Evolutionary conservation across 1,284 basidiomycete species (phyloP).

Genomic region (Volvariella surrecta): DNA sequence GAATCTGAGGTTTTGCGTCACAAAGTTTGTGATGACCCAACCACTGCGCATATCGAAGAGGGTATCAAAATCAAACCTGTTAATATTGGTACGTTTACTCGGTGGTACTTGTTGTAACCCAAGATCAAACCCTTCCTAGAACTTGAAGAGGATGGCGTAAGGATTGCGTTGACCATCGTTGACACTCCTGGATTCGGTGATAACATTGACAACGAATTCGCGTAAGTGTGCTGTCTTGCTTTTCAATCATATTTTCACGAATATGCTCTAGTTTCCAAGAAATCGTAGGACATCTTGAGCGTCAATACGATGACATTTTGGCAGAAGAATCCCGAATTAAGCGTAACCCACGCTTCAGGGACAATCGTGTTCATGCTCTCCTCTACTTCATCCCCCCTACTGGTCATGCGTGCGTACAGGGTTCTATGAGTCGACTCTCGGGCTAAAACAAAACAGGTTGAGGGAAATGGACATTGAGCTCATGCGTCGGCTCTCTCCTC

Average conservation of each 20-base stretch:
- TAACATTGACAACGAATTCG: slow-evolving; percentile 98
- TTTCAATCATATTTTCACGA: slow-evolving; percentile 1
- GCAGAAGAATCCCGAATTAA: slow-evolving; percentile 99
- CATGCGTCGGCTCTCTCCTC: slow-evolving; percentile 92
- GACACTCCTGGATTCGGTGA: slow-evolving; percentile 99
- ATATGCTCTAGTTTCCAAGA: slow-evolving; percentile 75
- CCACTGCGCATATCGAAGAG: slow-evolving; percentile 90
- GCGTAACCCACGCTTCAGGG: slow-evolving; percentile 98
- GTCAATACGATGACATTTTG: slow-evolving; percentile 99
- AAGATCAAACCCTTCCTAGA: slow-evolving; percentile 45
- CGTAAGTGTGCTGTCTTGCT: slow-evolving; percentile 46
- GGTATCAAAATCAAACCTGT: slow-evolving; percentile 95
- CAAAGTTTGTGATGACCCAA: slow-evolving; percentile 81
- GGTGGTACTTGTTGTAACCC: slow-evolving; percentile 6
- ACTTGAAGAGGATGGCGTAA: slow-evolving; percentile 97
- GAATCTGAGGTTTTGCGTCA: slow-evolving; percentile 85
- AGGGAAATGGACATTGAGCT: slow-evolving; percentile 99
- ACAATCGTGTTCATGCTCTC: slow-evolving; percentile 93
- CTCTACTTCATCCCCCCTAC: slow-evolving; percentile 97
- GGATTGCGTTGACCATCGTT: slow-evolving; percentile 96
- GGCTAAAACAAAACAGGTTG: slow-evolving; percentile 41
- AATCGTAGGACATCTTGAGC: slow-evolving; percentile 94
- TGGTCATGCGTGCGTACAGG: slow-evolving; percentile 43
- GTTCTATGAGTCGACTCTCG: slow-evolving; percentile 3
- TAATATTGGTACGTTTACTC: slow-evolving; percentile 71